These are phyloP conservation scores for Astrothelium subdiscretum DNA, from an alignment of 495 filamentous ascomycete species.

Conservation along the genomic window DNA sequence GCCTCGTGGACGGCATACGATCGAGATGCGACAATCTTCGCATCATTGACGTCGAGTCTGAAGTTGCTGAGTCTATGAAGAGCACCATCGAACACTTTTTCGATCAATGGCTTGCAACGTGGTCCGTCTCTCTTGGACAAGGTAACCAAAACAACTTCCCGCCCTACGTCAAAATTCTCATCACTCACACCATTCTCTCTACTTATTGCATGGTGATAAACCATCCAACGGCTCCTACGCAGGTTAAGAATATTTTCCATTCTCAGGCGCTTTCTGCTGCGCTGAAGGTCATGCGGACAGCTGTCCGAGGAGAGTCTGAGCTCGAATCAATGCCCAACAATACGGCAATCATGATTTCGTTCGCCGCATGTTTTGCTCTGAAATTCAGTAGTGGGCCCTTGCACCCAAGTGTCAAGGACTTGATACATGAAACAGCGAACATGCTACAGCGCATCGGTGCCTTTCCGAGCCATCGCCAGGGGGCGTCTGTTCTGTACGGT, in stretches of 20 bases:
- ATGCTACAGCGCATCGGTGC: slow-evolving; percentile 58
- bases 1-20: slow-evolving; percentile 47
- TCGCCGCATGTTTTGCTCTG: slow-evolving; percentile 59
- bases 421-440: slow-evolving; percentile 58
- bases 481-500: slow-evolving; percentile 50
- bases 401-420: slow-evolving; percentile 47
- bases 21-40: slow-evolving; percentile 51
- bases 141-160: slow-evolving; percentile 47
- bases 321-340: slow-evolving; percentile 70
- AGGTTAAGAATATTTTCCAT: slow-evolving; percentile 60
- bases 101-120: slow-evolving; percentile 48
- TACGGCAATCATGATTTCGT: slow-evolving; percentile 66
- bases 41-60: slow-evolving; percentile 37
- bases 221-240: slow-evolving; percentile 55
- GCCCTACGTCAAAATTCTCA: slow-evolving; percentile 62
- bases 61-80: slow-evolving; percentile 47
- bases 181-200: slow-evolving; percentile 59
- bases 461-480: slow-evolving; percentile 50
- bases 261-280: slow-evolving; percentile 57
- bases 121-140: slow-evolving; percentile 48
- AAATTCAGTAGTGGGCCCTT: slow-evolving; percentile 49
- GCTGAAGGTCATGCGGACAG: slow-evolving; percentile 60
- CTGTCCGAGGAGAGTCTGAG: slow-evolving; percentile 57
- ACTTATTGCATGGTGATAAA: slow-evolving; percentile 67
- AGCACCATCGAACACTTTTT: slow-evolving; percentile 51